A percentile compares a stretch with the other conserved stretches of the same genome.
phyloP scores from a whole-genome alignment of 2,329 filamentous ascomycete genomes.

The Tolypocladium tundrense region DNA sequence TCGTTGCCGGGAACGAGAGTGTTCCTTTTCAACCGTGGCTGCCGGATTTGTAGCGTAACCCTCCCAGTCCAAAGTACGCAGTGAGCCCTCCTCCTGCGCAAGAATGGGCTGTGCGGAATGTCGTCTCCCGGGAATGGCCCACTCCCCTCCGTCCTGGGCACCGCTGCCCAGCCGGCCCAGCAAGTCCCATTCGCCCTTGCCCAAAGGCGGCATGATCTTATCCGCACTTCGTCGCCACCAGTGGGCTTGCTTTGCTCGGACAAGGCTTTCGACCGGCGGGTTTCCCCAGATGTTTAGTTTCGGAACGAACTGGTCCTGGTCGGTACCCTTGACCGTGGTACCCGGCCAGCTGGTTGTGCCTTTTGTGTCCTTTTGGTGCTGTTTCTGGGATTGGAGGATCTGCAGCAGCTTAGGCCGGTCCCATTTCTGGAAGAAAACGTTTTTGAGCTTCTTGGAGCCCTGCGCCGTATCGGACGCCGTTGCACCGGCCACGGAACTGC shows the following conservation, averaged over 20 bases:
- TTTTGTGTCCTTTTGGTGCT: conserved; percentile 15
- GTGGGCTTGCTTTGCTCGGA: conserved; percentile 30
- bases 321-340: conserved; percentile 14
- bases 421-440: conserved; percentile 37
- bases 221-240: conserved; percentile 37
- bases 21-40: conserved; percentile 25
- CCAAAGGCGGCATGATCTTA: conserved; percentile 44
- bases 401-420: conserved; percentile 31
- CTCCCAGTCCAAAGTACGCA: conserved; percentile 30
- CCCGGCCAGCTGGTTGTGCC: conserved; percentile 15
- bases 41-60: conserved; percentile 28
- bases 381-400: conserved; percentile 31
- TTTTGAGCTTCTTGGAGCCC: conserved; percentile 5
- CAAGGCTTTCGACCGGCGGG: conserved; percentile 26
- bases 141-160: conserved; percentile 22
- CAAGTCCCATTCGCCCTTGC: conserved; percentile 43
- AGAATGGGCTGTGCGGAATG: conserved; percentile 7
- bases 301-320: conserved; percentile 27
- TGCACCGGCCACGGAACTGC: neutral
- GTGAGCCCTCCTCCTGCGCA: neutral
- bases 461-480: neutral
- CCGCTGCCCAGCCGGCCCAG: conserved; percentile 37
- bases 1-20: conserved; percentile 18
- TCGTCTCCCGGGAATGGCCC: conserved; percentile 25
- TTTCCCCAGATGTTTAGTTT: conserved; percentile 39